These are phyloP conservation scores for Recurvomyces mirabilis DNA, from an alignment of 495 filamentous ascomycete species.

Conservation along the genomic window DNA sequence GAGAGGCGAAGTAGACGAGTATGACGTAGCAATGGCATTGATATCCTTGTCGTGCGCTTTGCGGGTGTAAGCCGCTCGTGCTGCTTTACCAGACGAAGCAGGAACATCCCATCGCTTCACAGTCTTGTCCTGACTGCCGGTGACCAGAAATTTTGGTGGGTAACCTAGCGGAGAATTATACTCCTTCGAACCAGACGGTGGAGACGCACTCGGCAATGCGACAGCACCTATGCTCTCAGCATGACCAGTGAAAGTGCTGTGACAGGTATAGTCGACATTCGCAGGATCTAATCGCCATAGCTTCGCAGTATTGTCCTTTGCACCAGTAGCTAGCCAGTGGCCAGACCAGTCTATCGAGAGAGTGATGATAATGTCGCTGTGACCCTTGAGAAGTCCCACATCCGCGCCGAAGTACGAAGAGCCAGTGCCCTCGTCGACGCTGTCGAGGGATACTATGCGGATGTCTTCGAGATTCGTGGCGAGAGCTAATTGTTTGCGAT, in stretches of 20 bases:
- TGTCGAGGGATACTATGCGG: conserved; percentile 59
- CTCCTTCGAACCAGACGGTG: conserved; percentile 53
- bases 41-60: conserved; percentile 99
- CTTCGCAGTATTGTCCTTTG: conserved; percentile 90
- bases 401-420: conserved; percentile 73
- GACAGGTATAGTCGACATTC: conserved; percentile 62
- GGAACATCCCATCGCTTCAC: conserved; percentile 78
- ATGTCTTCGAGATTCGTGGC: conserved; percentile 94
- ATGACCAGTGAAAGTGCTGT: conserved; percentile 75
- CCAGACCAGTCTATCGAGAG: conserved; percentile 93
- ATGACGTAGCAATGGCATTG: conserved; percentile 78
- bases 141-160: conserved; percentile 73
- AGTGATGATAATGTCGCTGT: conserved; percentile 91
- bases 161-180: conserved; percentile 56
- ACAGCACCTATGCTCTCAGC: conserved; percentile 93
- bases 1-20: conserved; percentile 41
- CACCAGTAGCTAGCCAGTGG: conserved; percentile 87
- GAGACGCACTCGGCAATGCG: conserved; percentile 57
- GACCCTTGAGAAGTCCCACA: conserved; percentile 70
- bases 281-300: conserved; percentile 81
- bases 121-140: conserved; percentile 88
- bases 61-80: conserved; percentile 55
- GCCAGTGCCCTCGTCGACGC: conserved; percentile 1
- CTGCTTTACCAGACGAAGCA: conserved; percentile 32
- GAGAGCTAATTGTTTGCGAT: conserved; percentile 71